Base-by-base conservation (phyloP, 2,329 filamentous ascomycete genomes). In the Dactylellina sp. region DNA sequence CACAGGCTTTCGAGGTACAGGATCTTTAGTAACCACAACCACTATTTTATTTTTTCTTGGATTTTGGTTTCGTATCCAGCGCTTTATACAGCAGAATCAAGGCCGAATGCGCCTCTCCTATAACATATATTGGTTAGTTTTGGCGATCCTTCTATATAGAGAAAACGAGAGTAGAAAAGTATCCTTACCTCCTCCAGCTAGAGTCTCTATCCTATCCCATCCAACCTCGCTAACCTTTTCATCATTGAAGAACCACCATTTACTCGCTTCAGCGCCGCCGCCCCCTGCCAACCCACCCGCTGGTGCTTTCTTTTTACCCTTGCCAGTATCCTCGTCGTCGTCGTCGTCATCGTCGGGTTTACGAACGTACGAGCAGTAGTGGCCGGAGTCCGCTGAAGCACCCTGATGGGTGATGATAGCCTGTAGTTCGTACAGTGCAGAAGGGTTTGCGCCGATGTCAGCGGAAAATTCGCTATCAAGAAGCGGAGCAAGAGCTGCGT, bases 161-260 rank as follows among this genome's bases (percentile, higher is more conserved):
- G 14, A 32, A 55, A 39, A 5, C 24, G 79, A 76, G 68, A 49
- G 16, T 25, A 55, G 60, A 49, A 16, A 35, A 22, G 32, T 35
- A 47, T 61, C n/a, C 53, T 81, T 81, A 88, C 93, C 94, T 79
- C 96, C 95, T 71, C 95, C 96, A 56, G 93, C 87, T 57, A 99
- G 86, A 2, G 89, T 90, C 80, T 94, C 91, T 77, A 99, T 96
- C 84, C 96, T 95, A 78, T 98, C 94, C 24, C 88, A 85, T 14
- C 92, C 88, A 25, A 99, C 95, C 83, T 99, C 95, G 12, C 90
- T 89, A 35, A 99, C 95, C 84, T 93, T 96, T 80, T 99, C 94
- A 79, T 99, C 95, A 81, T 99, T 98, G 86, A 99, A 99, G 94
- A 95, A 99, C 94, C 95, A 99, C 95, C 95, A 99, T 79, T 93